Evolutionary conservation across 2,329 filamentous ascomycete species (phyloP).

Genomic region (Talaromyces islandicus): DNA sequence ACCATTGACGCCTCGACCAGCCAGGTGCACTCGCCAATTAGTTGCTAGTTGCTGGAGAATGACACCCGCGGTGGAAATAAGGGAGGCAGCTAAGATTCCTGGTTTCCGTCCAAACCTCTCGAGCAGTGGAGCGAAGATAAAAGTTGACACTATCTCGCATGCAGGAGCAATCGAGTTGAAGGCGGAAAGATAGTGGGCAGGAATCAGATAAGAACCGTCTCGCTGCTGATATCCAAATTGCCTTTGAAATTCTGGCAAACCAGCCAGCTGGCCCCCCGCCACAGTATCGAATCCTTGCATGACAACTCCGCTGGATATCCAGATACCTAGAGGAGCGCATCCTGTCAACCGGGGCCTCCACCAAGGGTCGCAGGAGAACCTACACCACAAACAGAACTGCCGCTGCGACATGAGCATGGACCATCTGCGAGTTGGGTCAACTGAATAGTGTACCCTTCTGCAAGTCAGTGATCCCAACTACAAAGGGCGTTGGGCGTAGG

Average conservation of each 20-base stretch:
- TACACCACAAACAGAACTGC: constrained; percentile 23
- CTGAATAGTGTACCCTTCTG: constrained; percentile 2
- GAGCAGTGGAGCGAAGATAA: constrained; percentile 22
- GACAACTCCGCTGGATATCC: constrained; percentile 22
- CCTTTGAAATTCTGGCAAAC: constrained; percentile 21
- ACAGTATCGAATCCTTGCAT: constrained; percentile 28
- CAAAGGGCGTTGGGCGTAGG: not conserved
- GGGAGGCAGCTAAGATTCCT: constrained; percentile 19
- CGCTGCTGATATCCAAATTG: constrained; percentile 20
- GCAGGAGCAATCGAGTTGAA: constrained; percentile 25
- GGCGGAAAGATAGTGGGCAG: constrained; percentile 23
- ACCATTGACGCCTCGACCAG: constrained; percentile 15
- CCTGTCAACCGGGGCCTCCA: not conserved
- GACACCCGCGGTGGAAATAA: constrained; percentile 23
- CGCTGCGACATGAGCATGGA: constrained; percentile 20
- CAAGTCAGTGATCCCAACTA: not conserved
- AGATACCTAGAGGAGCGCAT: constrained; percentile 16
- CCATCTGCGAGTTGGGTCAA: constrained; percentile 24
- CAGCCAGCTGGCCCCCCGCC: constrained; percentile 25
- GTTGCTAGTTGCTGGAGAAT: constrained; percentile 23
- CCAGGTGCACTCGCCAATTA: constrained; percentile 23
- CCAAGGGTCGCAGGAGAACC: not conserved
- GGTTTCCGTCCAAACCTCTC: constrained; percentile 28
- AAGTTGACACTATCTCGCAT: constrained; percentile 1
- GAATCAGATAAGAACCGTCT: constrained; percentile 23